Evolutionary conservation across 225 moss, liverwort and hornwort genomes (phyloP), one percentile per base, ranked within the genome.

Genomic region (Sphagnum contortum): DNA sequence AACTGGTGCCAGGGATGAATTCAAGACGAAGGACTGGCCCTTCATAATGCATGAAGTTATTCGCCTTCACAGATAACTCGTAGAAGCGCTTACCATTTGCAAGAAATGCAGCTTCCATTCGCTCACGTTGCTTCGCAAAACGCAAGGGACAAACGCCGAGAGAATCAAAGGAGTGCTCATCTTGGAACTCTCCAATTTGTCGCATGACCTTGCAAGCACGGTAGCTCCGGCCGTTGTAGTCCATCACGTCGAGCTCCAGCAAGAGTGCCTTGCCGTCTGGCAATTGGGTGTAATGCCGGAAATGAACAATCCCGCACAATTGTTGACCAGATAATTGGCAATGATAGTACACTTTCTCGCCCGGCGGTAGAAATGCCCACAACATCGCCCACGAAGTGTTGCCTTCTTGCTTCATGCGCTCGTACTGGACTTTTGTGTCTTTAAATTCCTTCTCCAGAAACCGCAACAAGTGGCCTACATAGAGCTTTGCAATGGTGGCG

Each of bases 291-390:
- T 12, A 70, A 7, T 44, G 49, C 44, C 13, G 69, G 0, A 6
- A 2, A 0, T 61, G 45, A 5, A 76, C 54, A n/a, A 59, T 48
- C 6, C 49, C 76, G 9, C 48, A 67, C 12, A 76, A 45, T 53
- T 57, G 49, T 60, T 71, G 63, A 60, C 57, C 14, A 5, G 78
- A 70, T 3, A 70, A 58, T 9, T 67, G 48, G 12, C 78, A 79
- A 1, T 45, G 56, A 59, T 79, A 79, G 44, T 61, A 74, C 3
- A 79, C 79, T 71, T 63, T 74, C 58, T 61, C 56, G 2, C 71
- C 71, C 3, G 13, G 44, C 11, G 48, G 8, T 6, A 74, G 50
- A 59, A 76, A 68, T 3, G 76, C 68, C 76, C 76, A 72, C 3
- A 76, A 47, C 60, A 76, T 4, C 55, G 74, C 79, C 54, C 65